Evolutionary conservation across 2,329 filamentous ascomycete species (phyloP), one percentile per base, ranked within the genome.

Genomic region (Metarhizium guizhouense): DNA sequence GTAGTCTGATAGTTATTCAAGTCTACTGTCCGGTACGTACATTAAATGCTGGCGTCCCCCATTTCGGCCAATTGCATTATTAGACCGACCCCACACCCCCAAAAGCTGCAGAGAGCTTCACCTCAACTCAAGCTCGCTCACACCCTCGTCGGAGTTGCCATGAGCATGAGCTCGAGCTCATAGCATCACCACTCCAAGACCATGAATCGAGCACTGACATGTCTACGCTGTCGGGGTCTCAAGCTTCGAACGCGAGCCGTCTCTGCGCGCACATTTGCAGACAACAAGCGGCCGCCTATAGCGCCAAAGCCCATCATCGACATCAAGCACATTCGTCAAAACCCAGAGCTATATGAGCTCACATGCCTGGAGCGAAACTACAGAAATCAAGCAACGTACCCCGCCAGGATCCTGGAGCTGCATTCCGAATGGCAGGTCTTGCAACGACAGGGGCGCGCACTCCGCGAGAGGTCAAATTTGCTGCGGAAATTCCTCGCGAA

Each of bases 311-410:
- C 89, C 30, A 81, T 81, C 50, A 80, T 95, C 61, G 88, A 96
- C 74, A 80, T 95, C 67, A 93, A 90, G 70, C 87, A 94, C 73
- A 96, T 99, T 69, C 91, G 92, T 56, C 82, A 90, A 66, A 88
- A 95, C 71, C 83, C 88, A 16, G 82, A 86, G 14, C 79, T 95
- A 16, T 88, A 96, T 76, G 81, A 87, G 63, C 78, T 86, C 61
- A 97, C 95, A 67, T 95, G 90, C 72, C 69, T 87, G 57, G 86
- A 91, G 62, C 85, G 94, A 62, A 96, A 96, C 70, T 96, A 96
- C 73, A 77, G 68, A 57, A 62, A 70, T 30, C 80, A 82, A 60
- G 74, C 79, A 42, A 64, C 70, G 14, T 77, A 84, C 62, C 82
- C 85, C 0, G 68, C 72, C 8, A 78, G 73, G 54, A 87, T 88